These are phyloP conservation scores for Dittrichia graveolens DNA, from an alignment of 129 eudicot species.

Conservation along the genomic window DNA sequence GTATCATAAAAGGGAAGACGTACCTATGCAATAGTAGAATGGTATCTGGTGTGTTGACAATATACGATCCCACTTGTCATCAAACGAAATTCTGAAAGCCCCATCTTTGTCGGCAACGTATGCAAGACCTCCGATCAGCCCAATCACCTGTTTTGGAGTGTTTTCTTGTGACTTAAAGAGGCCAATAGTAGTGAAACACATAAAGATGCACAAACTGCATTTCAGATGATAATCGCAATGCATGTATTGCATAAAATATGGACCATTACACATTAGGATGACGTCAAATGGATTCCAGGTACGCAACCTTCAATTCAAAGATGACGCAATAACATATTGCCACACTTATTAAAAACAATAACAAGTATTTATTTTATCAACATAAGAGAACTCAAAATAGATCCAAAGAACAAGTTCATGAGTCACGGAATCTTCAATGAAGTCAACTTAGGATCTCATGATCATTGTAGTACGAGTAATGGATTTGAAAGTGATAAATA, in stretches of 20 bases:
- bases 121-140: slow-evolving; percentile 61
- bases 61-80: slow-evolving; percentile 72
- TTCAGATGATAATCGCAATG: slow-evolving; percentile 21
- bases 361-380: background rate
- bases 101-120: slow-evolving; percentile 76
- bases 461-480: background rate
- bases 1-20: slow-evolving; percentile 7
- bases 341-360: background rate
- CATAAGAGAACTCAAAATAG: background rate
- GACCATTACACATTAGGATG: slow-evolving; percentile 18
- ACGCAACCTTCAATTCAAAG: slow-evolving; percentile 8
- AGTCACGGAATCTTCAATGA: background rate
- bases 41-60: slow-evolving; percentile 78
- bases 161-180: slow-evolving; percentile 7
- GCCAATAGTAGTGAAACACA: background rate
- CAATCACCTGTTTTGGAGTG: slow-evolving; percentile 53
- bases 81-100: slow-evolving; percentile 59
- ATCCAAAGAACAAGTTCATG: slow-evolving; percentile 2
- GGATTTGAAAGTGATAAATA: background rate
- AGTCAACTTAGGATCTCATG: slow-evolving; percentile 4
- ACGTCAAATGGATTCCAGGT: background rate
- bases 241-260: slow-evolving; percentile 8
- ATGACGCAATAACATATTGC: background rate
- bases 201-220: background rate
- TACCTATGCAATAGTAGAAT: slow-evolving; percentile 80